Evolutionary conservation across 2,329 filamentous ascomycete species (phyloP).

Genomic region (Alternaria consortialis): DNA sequence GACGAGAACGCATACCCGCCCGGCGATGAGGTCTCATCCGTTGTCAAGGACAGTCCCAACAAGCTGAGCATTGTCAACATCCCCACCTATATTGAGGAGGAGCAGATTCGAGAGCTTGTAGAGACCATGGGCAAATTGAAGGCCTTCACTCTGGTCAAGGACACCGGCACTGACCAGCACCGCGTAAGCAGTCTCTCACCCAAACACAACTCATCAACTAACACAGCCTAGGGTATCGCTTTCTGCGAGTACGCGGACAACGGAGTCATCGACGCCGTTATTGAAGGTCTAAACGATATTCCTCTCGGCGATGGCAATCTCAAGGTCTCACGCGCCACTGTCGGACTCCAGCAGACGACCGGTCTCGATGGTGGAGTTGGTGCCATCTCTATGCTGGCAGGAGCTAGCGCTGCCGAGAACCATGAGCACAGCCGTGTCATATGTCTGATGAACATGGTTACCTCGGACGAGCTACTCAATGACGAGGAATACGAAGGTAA

Average conservation of each 20-base stretch:
- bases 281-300: slow-evolving; percentile 92
- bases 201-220: slow-evolving; percentile 13
- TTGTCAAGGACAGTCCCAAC: slow-evolving; percentile 90
- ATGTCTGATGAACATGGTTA: slow-evolving; percentile 98
- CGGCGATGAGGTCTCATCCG: slow-evolving; percentile 77
- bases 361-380: slow-evolving; percentile 96
- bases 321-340: slow-evolving; percentile 87
- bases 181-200: slow-evolving; percentile 67
- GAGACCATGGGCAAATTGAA: slow-evolving; percentile 93
- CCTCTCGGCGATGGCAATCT: slow-evolving; percentile 87
- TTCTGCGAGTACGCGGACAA: slow-evolving; percentile 95
- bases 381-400: slow-evolving; percentile 96
- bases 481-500: slow-evolving; percentile 89
- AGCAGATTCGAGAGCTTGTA: slow-evolving; percentile 89
- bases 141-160: slow-evolving; percentile 89
- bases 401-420: slow-evolving; percentile 77
- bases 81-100: slow-evolving; percentile 85
- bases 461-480: slow-evolving; percentile 91
- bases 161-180: slow-evolving; percentile 84
- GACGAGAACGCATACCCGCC: slow-evolving; percentile 70
- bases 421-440: slow-evolving; percentile 84
- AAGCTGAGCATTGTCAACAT: slow-evolving; percentile 95
- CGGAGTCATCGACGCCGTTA: slow-evolving; percentile 79
- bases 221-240: slow-evolving; percentile 76
- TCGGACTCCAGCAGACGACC: slow-evolving; percentile 90